phyloP scores from a whole-genome alignment of 1,284 basidiomycete species.

The Cystobasidiaceae sp. region DNA sequence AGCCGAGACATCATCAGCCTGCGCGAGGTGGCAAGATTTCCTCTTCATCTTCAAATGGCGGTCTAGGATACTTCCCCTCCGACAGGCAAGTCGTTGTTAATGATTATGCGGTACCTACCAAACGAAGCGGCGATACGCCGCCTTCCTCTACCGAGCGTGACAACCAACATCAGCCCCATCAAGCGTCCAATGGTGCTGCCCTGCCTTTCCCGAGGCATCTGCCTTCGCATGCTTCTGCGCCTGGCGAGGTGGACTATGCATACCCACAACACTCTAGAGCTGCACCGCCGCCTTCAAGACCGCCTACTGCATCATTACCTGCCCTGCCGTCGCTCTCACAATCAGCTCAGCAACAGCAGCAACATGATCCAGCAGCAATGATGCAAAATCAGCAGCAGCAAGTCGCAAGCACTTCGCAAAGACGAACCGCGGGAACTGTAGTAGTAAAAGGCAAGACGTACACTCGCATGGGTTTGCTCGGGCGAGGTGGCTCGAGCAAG shows the following conservation, averaged over 20 bases:
- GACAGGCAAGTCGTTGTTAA: conserved; percentile 26
- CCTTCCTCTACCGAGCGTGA: conserved; percentile 1
- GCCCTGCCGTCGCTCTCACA: conserved; percentile 2
- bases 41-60: conserved; percentile 24
- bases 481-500: conserved; percentile 86
- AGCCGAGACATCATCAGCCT: conserved; percentile 11
- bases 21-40: conserved; percentile 12
- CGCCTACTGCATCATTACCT: conserved; percentile 21
- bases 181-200: too few species aligned
- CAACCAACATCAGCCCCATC: background rate
- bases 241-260: background rate
- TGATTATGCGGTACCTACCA: conserved; percentile 29
- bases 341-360: background rate
- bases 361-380: too few species aligned
- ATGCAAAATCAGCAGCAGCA: too few species aligned
- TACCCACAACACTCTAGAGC: background rate
- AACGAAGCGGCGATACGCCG: conserved; percentile 24
- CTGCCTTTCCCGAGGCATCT: background rate
- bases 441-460: conserved; percentile 70
- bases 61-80: conserved; percentile 17
- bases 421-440: conserved; percentile 18
- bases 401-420: too few species aligned
- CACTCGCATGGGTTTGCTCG: conserved; percentile 75
- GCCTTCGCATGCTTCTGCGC: background rate
- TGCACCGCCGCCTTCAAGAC: conserved; percentile 6